Percentiles rank a stretch among this genome's conserved stretches.
These are phyloP conservation scores for Fusarium miscanthi DNA, from an alignment of 2,329 filamentous ascomycete genomes.

Conservation along the genomic window DNA sequence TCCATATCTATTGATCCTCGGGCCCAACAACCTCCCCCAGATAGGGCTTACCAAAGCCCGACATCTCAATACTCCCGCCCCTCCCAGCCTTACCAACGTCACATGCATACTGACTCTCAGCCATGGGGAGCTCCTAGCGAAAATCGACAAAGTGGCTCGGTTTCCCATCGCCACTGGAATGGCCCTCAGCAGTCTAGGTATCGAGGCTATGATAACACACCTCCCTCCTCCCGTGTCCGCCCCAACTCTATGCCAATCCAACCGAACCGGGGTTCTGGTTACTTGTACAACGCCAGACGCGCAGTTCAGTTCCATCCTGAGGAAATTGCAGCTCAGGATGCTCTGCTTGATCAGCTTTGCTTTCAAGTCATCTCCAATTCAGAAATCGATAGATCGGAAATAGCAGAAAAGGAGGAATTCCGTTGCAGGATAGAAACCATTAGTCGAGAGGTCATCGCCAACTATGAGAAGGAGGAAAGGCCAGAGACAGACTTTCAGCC, in stretches of 20 bases:
- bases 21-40: conserved; percentile 47
- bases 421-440: conserved; percentile 72
- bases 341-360: conserved; percentile 62
- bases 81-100: conserved; percentile 40
- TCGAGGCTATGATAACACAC: conserved; percentile 45
- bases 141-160: conserved; percentile 25
- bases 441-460: conserved; percentile 68
- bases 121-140: conserved; percentile 27
- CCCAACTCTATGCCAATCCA: conserved; percentile 15
- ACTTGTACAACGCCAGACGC: conserved; percentile 40
- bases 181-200: conserved; percentile 28
- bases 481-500: conserved; percentile 60
- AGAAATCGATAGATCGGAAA: conserved; percentile 72
- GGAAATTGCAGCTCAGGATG: conserved; percentile 61
- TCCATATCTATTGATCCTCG: conserved; percentile 66
- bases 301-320: conserved; percentile 53
- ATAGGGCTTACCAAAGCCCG: conserved; percentile 47
- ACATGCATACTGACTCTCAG: conserved; percentile 38
- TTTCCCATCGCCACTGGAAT: conserved; percentile 38
- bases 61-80: conserved; percentile 43
- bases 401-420: conserved; percentile 77
- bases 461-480: conserved; percentile 59
- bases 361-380: conserved; percentile 60
- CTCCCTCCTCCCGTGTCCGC: conserved; percentile 11
- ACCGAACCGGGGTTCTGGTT: conserved; percentile 23